Conservation (phyloP, 306 rosid species). For the Malus orientalis region DNA sequence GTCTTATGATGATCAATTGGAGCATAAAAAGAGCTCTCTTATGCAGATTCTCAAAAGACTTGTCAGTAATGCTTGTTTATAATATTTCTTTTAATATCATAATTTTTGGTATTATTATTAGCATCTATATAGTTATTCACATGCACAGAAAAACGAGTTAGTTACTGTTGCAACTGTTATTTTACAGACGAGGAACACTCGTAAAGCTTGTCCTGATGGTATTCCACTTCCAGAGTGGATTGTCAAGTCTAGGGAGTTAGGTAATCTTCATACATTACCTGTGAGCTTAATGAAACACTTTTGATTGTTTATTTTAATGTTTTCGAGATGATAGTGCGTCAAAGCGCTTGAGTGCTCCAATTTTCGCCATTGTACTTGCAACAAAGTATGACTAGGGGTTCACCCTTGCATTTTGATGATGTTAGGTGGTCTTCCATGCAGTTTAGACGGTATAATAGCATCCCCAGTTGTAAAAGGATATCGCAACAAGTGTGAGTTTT, state of each 20-base stretch:
- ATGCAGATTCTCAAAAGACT: constrained; percentile 71
- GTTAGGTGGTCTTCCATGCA: constrained; percentile 90
- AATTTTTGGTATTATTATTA: constrained; percentile 1
- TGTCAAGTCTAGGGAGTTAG: constrained; percentile 72
- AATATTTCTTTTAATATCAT: background rate
- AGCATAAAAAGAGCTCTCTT: constrained; percentile 68
- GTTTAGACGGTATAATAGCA: constrained; percentile 72
- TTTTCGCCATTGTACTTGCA: constrained; percentile 1
- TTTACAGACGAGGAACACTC: constrained; percentile 75
- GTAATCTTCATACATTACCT: constrained; percentile 28
- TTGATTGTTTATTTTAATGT: background rate
- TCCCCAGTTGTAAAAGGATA: constrained; percentile 86
- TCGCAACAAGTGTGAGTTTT: constrained; percentile 93
- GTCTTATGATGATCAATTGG: constrained; percentile 81
- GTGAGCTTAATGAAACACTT: background rate
- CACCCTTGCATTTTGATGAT: constrained; percentile 3
- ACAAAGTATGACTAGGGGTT: constrained; percentile 8
- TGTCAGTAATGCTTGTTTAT: constrained; percentile 42
- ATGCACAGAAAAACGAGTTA: background rate
- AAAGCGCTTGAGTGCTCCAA: background rate
- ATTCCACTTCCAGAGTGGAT: constrained; percentile 87
- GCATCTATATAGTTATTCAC: background rate
- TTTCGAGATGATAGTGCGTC: background rate
- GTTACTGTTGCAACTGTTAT: constrained; percentile 2
- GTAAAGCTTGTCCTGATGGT: constrained; percentile 83